Base-by-base conservation (phyloP, 2,329 filamentous ascomycete genomes). In the Tolypocladium amazonense region DNA sequence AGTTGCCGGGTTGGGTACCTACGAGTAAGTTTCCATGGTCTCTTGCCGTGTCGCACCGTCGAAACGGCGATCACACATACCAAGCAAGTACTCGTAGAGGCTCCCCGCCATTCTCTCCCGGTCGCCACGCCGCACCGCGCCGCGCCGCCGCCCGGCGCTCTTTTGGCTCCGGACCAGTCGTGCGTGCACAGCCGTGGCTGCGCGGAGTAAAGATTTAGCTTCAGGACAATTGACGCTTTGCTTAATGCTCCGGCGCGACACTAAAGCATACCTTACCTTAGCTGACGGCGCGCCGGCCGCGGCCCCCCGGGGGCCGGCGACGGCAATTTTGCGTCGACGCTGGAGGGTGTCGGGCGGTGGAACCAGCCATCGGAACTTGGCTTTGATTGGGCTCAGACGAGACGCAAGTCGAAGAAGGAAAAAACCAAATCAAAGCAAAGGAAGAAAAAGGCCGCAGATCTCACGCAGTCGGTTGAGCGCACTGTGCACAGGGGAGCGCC, bases 371-470 rank as follows among this genome's bases (percentile, higher is more conserved):
- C 9, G 25, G 9, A 23, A 27, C 52, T n/a, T 20, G 41, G 41
- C 41, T 37, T 30, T 59, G 58, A 59, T 59, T 59, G 58, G 58
- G 54, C 30, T 33, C 50, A 18, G 45, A 56, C 41, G 12, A 7
- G 23, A 35, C 41, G 23, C 45, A 50, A 27, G 50, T 43, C 15
- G 39, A 56, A 59, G 25, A 37, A 56, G 43, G 43, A 38, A 56
- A 39, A 56, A 56, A 38, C 9, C n/a, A 56, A 56, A 38, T 56
- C 35, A 56, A 50, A 20, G 45, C 45, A 50, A 20, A 50, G 45
- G 30, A 27, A 30, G 37, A 41, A 56, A n/a, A 56, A 56, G 53
- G 53, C 53, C 53, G 53, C 53, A 56, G 53, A 56, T 56, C 53
- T 56, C 53, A 41, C 53, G 14, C n/a, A 23, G 53, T 56, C 53